Conservation (phyloP, 2,329 filamentous ascomycete species). For the Apiospora marii region DNA sequence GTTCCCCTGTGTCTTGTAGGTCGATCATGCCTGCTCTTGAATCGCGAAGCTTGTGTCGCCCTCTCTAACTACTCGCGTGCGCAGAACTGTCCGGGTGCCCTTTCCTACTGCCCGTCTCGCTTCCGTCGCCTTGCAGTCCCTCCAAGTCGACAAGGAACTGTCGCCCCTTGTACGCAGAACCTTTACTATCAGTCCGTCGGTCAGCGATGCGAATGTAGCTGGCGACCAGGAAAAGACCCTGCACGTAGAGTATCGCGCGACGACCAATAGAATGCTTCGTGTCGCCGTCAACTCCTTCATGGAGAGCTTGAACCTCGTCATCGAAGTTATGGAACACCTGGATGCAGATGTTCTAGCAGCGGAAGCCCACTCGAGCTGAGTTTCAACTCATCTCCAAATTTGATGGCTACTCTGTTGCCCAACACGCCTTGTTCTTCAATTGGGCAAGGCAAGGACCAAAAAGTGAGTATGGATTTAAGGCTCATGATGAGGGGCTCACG, state of each 20-base stretch:
- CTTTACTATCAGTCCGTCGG: conserved; percentile 63
- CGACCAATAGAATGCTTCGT: conserved; percentile 94
- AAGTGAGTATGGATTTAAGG: neutral
- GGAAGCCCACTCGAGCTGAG: neutral
- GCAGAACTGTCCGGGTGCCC: conserved; percentile 77
- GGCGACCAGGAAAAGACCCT: conserved; percentile 58
- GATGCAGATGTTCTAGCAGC: conserved; percentile 78
- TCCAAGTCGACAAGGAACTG: conserved; percentile 88
- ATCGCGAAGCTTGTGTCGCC: neutral
- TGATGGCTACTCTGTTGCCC: neutral
- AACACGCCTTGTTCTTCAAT: neutral
- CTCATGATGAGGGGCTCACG: neutral
- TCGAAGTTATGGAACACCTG: conserved; percentile 90
- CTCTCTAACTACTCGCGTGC: conserved; percentile 32
- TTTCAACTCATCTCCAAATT: neutral
- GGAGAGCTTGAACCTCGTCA: conserved; percentile 83
- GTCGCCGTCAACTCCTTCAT: conserved; percentile 97
- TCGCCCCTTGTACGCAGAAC: conserved; percentile 81
- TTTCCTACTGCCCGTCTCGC: conserved; percentile 84
- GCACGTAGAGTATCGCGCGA: conserved; percentile 80
- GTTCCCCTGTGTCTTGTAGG: conserved; percentile 25
- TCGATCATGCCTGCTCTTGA: conserved; percentile 1
- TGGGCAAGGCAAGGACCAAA: neutral
- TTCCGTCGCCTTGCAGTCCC: conserved; percentile 74
- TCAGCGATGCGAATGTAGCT: conserved; percentile 34